A percentile compares a stretch with the other conserved stretches of the same genome.
These are phyloP conservation scores for Rubia yunnanensis DNA, from an alignment of 257 asterid species.

Conservation along the genomic window DNA sequence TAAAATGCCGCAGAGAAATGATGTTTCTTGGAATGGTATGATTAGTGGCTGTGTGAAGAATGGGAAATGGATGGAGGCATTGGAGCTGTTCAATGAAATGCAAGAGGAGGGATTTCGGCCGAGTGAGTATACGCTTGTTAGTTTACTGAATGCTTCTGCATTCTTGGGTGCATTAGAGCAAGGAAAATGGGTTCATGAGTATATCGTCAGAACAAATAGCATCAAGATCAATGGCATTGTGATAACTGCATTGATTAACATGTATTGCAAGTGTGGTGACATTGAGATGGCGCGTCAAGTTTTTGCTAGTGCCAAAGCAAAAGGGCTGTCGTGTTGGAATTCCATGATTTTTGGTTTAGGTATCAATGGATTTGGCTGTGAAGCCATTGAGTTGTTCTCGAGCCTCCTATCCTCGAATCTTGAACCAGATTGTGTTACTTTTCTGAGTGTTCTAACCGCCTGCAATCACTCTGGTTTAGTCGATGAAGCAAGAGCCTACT, in stretches of 20 bases:
- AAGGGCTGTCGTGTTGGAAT: conserved; percentile 60
- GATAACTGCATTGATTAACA: conserved; percentile 49
- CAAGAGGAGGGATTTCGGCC: conserved; percentile 33
- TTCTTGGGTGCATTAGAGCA: conserved; percentile 53
- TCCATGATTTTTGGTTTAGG: conserved; percentile 69
- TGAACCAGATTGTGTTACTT: conserved; percentile 46
- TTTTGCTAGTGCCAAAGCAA: conserved; percentile 23
- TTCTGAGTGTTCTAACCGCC: conserved; percentile 40
- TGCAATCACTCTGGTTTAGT: conserved; percentile 47
- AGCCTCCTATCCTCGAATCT: conserved; percentile 32
- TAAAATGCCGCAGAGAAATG: conserved; percentile 39
- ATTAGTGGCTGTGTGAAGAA: conserved; percentile 61
- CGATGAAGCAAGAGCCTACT: conserved; percentile 38
- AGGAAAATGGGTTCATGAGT: conserved; percentile 63
- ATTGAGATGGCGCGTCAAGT: conserved; percentile 26
- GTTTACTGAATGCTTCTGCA: conserved; percentile 61
- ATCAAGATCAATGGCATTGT: conserved; percentile 39
- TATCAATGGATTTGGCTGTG: conserved; percentile 38
- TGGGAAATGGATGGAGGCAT: conserved; percentile 54
- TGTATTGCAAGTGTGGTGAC: conserved; percentile 63
- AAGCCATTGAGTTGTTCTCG: conserved; percentile 38
- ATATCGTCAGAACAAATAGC: conserved; percentile 24
- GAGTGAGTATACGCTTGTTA: conserved; percentile 44
- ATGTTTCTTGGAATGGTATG: conserved; percentile 66
- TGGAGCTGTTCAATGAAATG: conserved; percentile 42